A percentile compares a stretch with the other conserved stretches of the same genome.
phyloP scores from a whole-genome alignment of 768 basidiomycete species.

The Agaricus subrufescens region DNA sequence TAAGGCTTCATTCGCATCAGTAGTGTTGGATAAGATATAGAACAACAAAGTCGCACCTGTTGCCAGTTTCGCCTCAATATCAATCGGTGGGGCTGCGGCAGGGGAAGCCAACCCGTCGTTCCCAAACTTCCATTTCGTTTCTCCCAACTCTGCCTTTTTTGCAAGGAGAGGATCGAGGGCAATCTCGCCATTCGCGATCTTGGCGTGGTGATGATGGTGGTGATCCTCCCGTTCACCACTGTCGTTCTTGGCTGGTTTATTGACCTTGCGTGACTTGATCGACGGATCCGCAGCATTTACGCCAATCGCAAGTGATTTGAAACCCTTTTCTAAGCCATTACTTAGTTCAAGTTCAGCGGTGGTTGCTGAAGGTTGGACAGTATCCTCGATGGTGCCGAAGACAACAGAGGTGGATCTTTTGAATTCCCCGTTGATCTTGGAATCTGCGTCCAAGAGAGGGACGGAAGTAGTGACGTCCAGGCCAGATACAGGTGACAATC shows the following conservation, averaged over 20 bases:
- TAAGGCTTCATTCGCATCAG: too few species aligned
- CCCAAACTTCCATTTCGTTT: constrained; percentile 54
- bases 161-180: constrained; percentile 7
- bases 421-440: neutral
- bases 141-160: constrained; percentile 2
- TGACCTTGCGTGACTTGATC: neutral
- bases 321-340: constrained; percentile 22
- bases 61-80: neutral
- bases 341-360: neutral
- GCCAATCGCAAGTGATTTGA: constrained; percentile 41
- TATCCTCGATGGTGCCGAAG: constrained; percentile 45
- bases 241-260: neutral
- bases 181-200: constrained; percentile 4
- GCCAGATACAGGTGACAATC: neutral
- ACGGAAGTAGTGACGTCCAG: neutral
- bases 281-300: constrained; percentile 20
- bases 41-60: neutral
- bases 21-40: neutral
- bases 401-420: constrained; percentile 30
- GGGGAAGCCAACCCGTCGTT: constrained; percentile 25
- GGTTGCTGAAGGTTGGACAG: neutral
- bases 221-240: constrained; percentile 1
- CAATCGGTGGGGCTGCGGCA: neutral
- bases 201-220: neutral
- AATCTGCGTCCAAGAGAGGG: neutral